A percentile compares a stretch with the other conserved stretches of the same genome.
Evolutionary conservation across 2,329 filamentous ascomycete species (phyloP).

Genomic region (Scleromitrula shiraiana): DNA sequence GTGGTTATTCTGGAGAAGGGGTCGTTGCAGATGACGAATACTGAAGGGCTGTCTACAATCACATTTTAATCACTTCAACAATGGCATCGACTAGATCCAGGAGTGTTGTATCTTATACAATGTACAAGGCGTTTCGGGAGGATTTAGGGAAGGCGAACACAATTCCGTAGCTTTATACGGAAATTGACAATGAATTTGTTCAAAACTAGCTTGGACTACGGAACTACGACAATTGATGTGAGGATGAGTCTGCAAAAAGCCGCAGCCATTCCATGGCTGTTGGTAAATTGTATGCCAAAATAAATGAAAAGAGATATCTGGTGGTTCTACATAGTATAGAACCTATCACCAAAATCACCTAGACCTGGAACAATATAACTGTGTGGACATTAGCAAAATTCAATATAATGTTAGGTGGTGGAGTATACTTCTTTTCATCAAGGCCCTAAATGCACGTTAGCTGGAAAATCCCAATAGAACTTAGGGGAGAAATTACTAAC

Average conservation of each 20-base stretch:
- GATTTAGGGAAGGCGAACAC: not conserved
- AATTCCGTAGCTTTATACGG: not conserved
- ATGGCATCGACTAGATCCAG: too few species aligned
- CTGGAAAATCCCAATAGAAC: not conserved
- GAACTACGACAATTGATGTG: too few species aligned
- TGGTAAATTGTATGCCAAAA: too few species aligned
- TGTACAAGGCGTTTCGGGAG: not conserved
- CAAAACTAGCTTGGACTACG: not conserved
- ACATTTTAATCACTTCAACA: too few species aligned
- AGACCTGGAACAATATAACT: conserved; percentile 94
- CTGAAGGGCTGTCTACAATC: too few species aligned
- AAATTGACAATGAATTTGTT: not conserved
- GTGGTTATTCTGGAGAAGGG: conserved; percentile 45
- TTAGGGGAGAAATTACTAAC: conserved; percentile 31
- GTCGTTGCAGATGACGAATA: conserved; percentile 50
- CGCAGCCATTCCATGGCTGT: too few species aligned
- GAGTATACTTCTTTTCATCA: conserved; percentile 86
- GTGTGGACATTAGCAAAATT: conserved; percentile 14
- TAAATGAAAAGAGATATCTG: too few species aligned
- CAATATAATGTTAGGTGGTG: conserved; percentile 6
- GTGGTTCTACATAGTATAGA: conserved; percentile 70
- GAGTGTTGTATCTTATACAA: too few species aligned
- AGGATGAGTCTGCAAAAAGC: too few species aligned
- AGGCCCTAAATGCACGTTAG: conserved; percentile 51
- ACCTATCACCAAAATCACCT: conserved; percentile 91